phyloP scores from a whole-genome alignment of 257 asterid genomes.

The Nemophila menziesii region DNA sequence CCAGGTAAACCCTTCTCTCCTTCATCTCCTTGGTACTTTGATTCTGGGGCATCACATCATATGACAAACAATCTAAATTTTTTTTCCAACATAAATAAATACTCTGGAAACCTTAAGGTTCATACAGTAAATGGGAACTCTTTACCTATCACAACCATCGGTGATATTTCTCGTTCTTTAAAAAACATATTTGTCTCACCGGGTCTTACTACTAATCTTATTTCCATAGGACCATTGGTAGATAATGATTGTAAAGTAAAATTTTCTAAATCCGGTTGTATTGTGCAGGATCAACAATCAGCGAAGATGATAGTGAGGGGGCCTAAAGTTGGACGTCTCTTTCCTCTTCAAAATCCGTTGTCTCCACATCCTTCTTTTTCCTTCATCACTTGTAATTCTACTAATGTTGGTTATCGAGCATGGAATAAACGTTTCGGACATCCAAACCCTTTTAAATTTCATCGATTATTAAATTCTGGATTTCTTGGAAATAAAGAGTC shows the following conservation, averaged over 20 bases:
- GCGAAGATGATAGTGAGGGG: background rate
- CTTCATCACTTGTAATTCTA: background rate
- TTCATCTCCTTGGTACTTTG: too few relatives aligned
- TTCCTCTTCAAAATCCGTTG: background rate
- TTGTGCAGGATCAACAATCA: conserved; percentile 2
- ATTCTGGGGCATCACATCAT: conserved; percentile 1
- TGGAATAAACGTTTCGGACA: background rate
- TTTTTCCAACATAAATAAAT: too few relatives aligned
- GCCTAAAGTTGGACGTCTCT: conserved; percentile 1
- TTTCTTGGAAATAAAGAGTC: too few relatives aligned
- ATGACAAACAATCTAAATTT: too few relatives aligned
- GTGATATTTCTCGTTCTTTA: too few relatives aligned
- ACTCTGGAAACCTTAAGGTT: too few relatives aligned
- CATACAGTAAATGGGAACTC: too few relatives aligned
- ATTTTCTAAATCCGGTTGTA: background rate
- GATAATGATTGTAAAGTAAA: background rate
- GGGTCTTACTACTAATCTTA: background rate
- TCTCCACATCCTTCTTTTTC: background rate
- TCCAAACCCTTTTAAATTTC: background rate
- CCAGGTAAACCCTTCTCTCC: too few relatives aligned
- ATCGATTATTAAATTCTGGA: background rate
- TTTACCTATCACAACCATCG: too few relatives aligned
- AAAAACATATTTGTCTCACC: too few relatives aligned
- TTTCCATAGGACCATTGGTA: background rate
- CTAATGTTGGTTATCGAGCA: background rate